Evolutionary conservation across 257 asterid species (phyloP), one percentile per base, ranked within the genome.

Genomic region (Fraxinus quadrangulata): DNA sequence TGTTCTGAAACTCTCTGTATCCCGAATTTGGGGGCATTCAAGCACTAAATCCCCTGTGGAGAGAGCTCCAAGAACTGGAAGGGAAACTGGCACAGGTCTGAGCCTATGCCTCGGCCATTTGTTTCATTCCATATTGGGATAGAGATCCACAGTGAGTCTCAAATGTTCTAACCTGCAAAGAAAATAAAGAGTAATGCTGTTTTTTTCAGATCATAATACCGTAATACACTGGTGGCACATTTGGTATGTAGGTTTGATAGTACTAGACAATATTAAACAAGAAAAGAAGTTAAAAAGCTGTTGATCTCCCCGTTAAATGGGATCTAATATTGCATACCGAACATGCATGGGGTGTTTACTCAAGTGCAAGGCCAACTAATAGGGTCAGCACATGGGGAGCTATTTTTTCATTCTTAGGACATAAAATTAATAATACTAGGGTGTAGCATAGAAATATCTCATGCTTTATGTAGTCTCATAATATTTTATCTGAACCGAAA

Each of bases 71-170:
- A 8, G 89, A 51, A 79, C 83, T 83, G 61, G 96, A 87, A 30
- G 97, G 98, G 78, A 96, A 70, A 61, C 49, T 80, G 31, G 86
- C 37, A 73, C 99, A 93, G 34, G 97, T 97, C 76, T 92, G 97
- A 4, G 89, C 83, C 0, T 97, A 88, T 9, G 98, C 98, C 83
- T 88, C 97, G 0, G 84, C 93, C 98, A 96, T 87, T 83, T 87
- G 92, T 83, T 88, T 96, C 99, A 92, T 93, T 74, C 99, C 98
- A 34, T 93, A 96, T 67, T 96, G 98, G 26, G 98, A 90, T 42
- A 96, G 77, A 0, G 97, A 91, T 34, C 99, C 98, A 31, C 99
- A 96, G 17, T 76, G 82, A 7, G 89, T 81, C 88, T 96, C 99
- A 39, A 90, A 92, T 67, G 94, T 87, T 61, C 92, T 83, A 31